Percentiles rank a stretch among this genome's conserved stretches.
Evolutionary conservation across 306 rosid species (phyloP).

Genomic region (Rosa persica): DNA sequence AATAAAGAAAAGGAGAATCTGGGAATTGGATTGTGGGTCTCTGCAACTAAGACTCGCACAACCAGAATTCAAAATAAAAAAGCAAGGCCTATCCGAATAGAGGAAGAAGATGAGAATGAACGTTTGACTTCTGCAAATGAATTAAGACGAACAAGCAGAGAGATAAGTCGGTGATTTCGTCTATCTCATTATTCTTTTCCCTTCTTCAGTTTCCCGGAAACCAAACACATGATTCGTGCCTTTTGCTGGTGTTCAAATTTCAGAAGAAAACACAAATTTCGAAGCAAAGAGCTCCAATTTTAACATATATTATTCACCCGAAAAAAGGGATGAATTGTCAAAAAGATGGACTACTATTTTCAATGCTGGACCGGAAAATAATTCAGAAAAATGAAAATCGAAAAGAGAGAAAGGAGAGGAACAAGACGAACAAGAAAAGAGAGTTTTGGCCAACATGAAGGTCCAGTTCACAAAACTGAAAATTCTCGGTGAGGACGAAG

Average conservation of each 20-base stretch:
- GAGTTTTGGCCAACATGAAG: not conserved
- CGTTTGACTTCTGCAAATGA: not conserved
- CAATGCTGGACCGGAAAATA: slow-evolving; percentile 7
- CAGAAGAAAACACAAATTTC: not conserved
- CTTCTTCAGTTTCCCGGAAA: not conserved
- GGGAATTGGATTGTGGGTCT: slow-evolving; percentile 7
- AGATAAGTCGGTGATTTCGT: not conserved
- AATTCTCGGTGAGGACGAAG: not conserved
- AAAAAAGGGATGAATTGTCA: not conserved
- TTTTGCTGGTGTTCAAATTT: not conserved
- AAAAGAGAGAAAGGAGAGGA: not conserved
- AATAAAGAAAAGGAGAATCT: slow-evolving; percentile 11
- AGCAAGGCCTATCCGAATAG: not conserved
- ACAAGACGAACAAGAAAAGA: not conserved
- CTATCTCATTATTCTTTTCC: not conserved
- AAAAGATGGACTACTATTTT: not conserved
- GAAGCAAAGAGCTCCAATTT: not conserved
- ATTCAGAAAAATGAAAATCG: too few relatives aligned
- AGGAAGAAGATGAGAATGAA: slow-evolving; percentile 7
- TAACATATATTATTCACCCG: not conserved
- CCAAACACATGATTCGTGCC: not conserved
- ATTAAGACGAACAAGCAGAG: not conserved
- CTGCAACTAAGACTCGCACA: not conserved
- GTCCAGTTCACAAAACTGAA: not conserved
- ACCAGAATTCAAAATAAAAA: slow-evolving; percentile 2